Evolutionary conservation across 1,139 yeast genomes (phyloP), one percentile per base, ranked within the genome.

Genomic region (Petasospora fabianii): DNA sequence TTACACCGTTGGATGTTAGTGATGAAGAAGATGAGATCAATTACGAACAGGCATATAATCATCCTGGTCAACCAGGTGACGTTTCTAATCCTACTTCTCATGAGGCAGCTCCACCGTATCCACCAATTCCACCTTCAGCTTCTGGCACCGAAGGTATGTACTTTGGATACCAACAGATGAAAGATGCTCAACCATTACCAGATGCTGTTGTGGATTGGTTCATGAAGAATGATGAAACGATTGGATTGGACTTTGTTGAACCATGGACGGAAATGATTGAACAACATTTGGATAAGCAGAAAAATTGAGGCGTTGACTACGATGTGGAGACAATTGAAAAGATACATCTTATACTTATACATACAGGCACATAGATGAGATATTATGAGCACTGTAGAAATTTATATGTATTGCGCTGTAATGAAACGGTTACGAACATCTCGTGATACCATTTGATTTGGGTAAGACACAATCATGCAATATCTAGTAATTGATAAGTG

Each of bases 241-340:
- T 84, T 27, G 95, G 96, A 15, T 67, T 86, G 39, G 95, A 85
- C 44, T 86, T 86, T 52, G 96, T 85, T 26, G 95, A 84, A 31
- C 94, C 94, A 3, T 82, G 94, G 80, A 84, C 95, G 8, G 90
- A 84, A 56, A 82, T 84, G 73, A 75, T 86, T 38, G 95, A 85
- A 56, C 85, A 80, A 48, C 63, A 56, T 24, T 29, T 54, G 26
- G 55, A 51, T 20, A 54, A 51, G 35, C 44, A 50, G 26, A 31
- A 29, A 15, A 30, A 30, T 14, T 26, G 26, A 22, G n/a, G n/a
- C n/a, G n/a, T n/a, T n/a, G n/a, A n/a, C n/a, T n/a, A n/a, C n/a
- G n/a, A n/a, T n/a, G n/a, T n/a, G n/a, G n/a, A n/a, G n/a, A n/a
- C n/a, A n/a, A n/a, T n/a, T n/a, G n/a, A n/a, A n/a, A n/a, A n/a